These are phyloP conservation scores for Helianthus annuus DNA, from an alignment of 129 eudicot species.

Conservation along the genomic window HanXRQr2.0-SUNRISE NC_035436.2:188033347-188033846, in stretches of 20 bases:
- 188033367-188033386: neutral
- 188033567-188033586: constrained; percentile 11
- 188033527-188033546: constrained; percentile 99
- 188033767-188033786: constrained; percentile 5
- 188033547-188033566: constrained; percentile 59
- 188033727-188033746: constrained; percentile 97
- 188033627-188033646: constrained; percentile 14
- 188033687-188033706: constrained; percentile 77
- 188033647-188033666: constrained; percentile 98
- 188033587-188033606: constrained; percentile 17
- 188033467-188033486: constrained; percentile 99
- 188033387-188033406: neutral
- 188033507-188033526: constrained; percentile 98
- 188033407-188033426: constrained; percentile 5
- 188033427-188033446: constrained; percentile 36
- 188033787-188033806: constrained; percentile 3
- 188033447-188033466: constrained; percentile 99
- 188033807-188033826: neutral
- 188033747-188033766: constrained; percentile 12
- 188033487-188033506: constrained; percentile 99
- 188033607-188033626: constrained; percentile 8
- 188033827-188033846: neutral
- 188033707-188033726: constrained; percentile 97
- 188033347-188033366: constrained; percentile 12
- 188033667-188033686: constrained; percentile 80